Evolutionary conservation across 2,329 filamentous ascomycete genomes (phyloP), one percentile per base, ranked within the genome.

Genomic region (Exophiala phaeomuriformis): DNA sequence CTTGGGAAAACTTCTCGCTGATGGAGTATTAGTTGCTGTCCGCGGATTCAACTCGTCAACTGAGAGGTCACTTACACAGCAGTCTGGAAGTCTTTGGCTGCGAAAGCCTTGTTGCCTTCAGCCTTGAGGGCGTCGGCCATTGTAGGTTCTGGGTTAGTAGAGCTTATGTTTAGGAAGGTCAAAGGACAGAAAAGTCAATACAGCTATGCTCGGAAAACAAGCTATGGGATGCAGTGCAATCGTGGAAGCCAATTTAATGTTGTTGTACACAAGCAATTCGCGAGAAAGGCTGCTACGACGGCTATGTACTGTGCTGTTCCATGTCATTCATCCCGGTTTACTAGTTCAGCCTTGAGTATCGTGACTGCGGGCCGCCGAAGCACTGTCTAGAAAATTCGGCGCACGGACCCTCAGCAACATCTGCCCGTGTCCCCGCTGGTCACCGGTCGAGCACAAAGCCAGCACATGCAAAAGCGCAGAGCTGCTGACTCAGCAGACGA

Each of bases 101-200:
- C 86, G 73, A 98, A 98, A 73, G 94, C 90, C 79, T 95, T 95
- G 80, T 98, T 98, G 77, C 91, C 93, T 70, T 93, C 86, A 67
- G 90, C 89, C 79, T 98, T 98, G 67, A 98, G 83, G 81, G 91
- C 79, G 72, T 85, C 82, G 61, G 82, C 81, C 82, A 84, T 85
- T 29, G 8, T 35, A 28, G 33, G 31, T 19, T 9, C 42, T 5
- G 7, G 35, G 33, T n/a, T 44, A 28, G 39, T 41, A 4, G 28
- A 6, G 39, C 39, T 27, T 5, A 27, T 27, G n/a, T 5, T 28
- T 27, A 41, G 4, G 7, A 12, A 32, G 8, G 28, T 29, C 35
- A n/a, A 39, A 27, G 5, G 10, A n/a, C 30, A 40, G 30, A 30
- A 7, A 19, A 12, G 32, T 45, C 12, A 41, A 39, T 39, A 12